Evolutionary conservation across 2,329 filamentous ascomycete genomes (phyloP).

Genomic region (Phialophora macrospora): DNA sequence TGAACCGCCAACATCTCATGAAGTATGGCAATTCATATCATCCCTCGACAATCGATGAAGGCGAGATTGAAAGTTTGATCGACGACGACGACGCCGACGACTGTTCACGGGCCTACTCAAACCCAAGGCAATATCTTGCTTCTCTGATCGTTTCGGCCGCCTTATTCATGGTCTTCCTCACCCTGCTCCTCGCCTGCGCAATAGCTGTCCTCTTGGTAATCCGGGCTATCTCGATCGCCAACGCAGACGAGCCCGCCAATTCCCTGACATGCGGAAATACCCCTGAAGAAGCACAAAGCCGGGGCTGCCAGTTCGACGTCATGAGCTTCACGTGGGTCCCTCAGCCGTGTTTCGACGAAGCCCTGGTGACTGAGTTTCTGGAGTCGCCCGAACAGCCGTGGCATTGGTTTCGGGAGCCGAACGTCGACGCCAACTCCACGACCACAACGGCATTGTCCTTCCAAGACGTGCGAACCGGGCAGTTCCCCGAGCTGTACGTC

Average conservation of each 20-base stretch:
- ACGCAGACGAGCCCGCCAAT: background rate
- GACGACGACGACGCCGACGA: constrained; percentile 3
- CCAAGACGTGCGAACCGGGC: background rate
- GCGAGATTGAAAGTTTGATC: background rate
- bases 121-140: background rate
- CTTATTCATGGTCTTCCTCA: constrained; percentile 7
- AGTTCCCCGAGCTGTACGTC: constrained; percentile 8
- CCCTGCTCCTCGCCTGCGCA: constrained; percentile 7
- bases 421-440: background rate
- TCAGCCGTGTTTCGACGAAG: constrained; percentile 4
- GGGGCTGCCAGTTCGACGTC: constrained; percentile 6
- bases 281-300: constrained; percentile 1
- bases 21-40: constrained; percentile 4
- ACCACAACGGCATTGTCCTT: background rate
- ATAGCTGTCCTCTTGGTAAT: background rate
- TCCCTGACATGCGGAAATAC: background rate
- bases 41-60: background rate
- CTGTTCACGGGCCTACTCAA: background rate
- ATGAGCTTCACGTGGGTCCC: constrained; percentile 7
- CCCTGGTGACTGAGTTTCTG: background rate
- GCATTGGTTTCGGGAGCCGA: background rate
- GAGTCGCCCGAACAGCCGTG: background rate
- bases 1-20: constrained; percentile 6
- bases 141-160: background rate
- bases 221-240: background rate